Evolutionary conservation across 768 basidiomycete species (phyloP), one percentile per base, ranked within the genome.

Genomic region (Phaeotremella skinneri): DNA sequence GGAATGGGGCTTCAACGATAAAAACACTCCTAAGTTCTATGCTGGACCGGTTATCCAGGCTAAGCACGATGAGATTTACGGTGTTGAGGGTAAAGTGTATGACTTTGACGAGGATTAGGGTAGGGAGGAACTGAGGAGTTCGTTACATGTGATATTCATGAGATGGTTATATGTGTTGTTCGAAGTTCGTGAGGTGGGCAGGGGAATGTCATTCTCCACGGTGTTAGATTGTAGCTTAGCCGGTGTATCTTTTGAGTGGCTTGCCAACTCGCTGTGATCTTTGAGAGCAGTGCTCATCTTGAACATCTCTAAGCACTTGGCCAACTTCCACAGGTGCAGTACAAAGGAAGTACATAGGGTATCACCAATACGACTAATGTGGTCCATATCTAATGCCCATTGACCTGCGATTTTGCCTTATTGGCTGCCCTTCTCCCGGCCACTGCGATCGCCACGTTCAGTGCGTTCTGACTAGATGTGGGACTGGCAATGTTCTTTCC

Each of bases 401-500:
- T 37, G 34, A 37, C 34, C 34, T 7, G 17, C 52, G 31, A 7
- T 20, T n/a, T 21, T 30, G 25, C 49, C n/a, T 51, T 51, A 13
- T 51, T 51, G 11, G 49, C 49, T 21, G 11, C 11, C 30, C n/a
- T 51, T 29, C 34, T 7, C 17, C 34, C 34, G 7, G 34, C 34
- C 17, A 37, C 34, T 7, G 34, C 34, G 34, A 37, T 37, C 34
- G 34, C 34, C 34, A 37, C 34, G 11, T 51, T 29, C 49, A 26
- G 29, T 5, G 49, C 49, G 14, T 31, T 51, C 49, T 51, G 49
- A 51, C 49, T 51, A 5, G 49, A 51, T 6, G 17, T 75, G 1
- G 83, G 83, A 62, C 84, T 84, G 1, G 83, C 81, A 37, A 83
- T 80, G 0, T 81, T 81, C 66, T 78, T 79, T 17, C 83, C 83